These are phyloP conservation scores for Kuraishia borneana DNA, from an alignment of 805 yeast species.

Conservation along the genomic window DNA sequence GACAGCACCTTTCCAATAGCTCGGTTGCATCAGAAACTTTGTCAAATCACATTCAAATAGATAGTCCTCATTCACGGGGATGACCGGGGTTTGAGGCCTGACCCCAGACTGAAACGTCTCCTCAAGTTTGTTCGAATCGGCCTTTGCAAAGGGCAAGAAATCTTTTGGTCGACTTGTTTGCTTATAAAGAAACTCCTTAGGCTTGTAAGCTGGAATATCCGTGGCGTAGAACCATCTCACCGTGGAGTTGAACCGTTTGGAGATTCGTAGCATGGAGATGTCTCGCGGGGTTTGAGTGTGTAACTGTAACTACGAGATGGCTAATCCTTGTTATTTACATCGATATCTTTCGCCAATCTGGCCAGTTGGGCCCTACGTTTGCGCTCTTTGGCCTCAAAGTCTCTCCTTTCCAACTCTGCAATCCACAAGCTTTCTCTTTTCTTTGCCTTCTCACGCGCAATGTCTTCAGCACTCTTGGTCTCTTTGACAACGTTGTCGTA, in stretches of 20 bases:
- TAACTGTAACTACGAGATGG: too few species aligned
- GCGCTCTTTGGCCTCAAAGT: conserved; percentile 56
- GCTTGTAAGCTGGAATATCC: conserved; percentile 63
- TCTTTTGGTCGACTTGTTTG: conserved; percentile 40
- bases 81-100: conserved; percentile 8
- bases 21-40: conserved; percentile 46
- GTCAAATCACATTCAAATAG: conserved; percentile 61
- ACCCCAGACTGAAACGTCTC: conserved; percentile 20
- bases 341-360: conserved; percentile 13
- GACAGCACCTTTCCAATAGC: conserved; percentile 82
- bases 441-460: conserved; percentile 67
- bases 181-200: conserved; percentile 42
- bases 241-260: background rate
- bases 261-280: too few species aligned
- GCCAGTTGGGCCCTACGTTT: conserved; percentile 57
- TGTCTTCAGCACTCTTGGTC: conserved; percentile 48
- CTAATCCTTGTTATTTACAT: too few species aligned
- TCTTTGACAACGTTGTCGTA: conserved; percentile 44
- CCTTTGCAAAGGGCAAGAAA: conserved; percentile 55
- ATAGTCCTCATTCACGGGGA: conserved; percentile 73
- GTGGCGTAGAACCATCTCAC: conserved; percentile 74
- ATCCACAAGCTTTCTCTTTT: conserved; percentile 82
- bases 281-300: too few species aligned
- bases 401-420: conserved; percentile 82
- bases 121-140: conserved; percentile 59